A percentile compares a stretch with the other conserved stretches of the same genome.
These are phyloP conservation scores for Begonia peltatifolia DNA, from an alignment of 306 rosid species.

Conservation along the genomic window DNA sequence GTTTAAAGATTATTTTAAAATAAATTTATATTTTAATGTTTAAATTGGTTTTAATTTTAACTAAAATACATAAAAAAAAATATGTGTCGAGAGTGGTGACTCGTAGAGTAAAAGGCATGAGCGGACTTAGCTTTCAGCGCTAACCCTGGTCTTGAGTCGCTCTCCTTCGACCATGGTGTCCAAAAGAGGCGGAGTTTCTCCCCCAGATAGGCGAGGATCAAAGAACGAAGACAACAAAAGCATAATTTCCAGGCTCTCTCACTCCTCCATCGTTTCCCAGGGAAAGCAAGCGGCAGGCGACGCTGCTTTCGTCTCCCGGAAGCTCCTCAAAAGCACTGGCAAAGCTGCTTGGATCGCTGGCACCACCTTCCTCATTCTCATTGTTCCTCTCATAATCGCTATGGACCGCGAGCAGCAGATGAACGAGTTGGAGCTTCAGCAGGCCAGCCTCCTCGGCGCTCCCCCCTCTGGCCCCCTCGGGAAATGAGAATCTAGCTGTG, in stretches of 20 bases:
- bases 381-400: conserved; percentile 74
- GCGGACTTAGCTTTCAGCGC: too few species aligned
- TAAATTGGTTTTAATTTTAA: too few species aligned
- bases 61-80: too few species aligned
- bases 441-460: conserved; percentile 85
- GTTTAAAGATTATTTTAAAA: too few species aligned
- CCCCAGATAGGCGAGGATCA: conserved; percentile 46
- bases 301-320: conserved; percentile 40
- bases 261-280: conserved; percentile 34
- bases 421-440: conserved; percentile 83
- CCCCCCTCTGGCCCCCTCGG: conserved; percentile 15
- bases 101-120: too few species aligned
- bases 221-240: conserved; percentile 16
- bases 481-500: conserved; percentile 22
- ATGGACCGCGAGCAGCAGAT: conserved; percentile 98
- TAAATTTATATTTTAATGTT: too few species aligned
- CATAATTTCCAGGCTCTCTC: conserved; percentile 32
- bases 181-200: conserved; percentile 67
- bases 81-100: too few species aligned
- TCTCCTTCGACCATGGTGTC: conserved; percentile 36
- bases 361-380: conserved; percentile 64
- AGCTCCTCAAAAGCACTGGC: conserved; percentile 79
- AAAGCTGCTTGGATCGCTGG: conserved; percentile 96
- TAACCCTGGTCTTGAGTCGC: too few species aligned
- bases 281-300: conserved; percentile 53